Evolutionary conservation across 441 rosid species (phyloP), one percentile per base, ranked within the genome.

Genomic region (Dalechampia spathulata): DNA sequence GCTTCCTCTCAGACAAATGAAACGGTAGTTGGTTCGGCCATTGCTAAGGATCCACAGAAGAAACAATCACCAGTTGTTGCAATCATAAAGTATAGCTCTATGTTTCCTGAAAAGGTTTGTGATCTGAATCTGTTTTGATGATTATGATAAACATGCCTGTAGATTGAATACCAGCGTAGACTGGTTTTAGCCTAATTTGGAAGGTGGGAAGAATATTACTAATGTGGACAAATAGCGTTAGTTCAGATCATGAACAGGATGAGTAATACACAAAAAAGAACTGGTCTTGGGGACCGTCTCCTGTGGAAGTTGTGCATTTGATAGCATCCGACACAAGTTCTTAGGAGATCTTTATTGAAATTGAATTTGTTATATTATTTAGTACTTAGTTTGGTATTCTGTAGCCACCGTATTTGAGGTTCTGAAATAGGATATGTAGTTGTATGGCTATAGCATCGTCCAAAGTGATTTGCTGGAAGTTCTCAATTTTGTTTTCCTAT

Each of bases 61-160:
- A 75, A 80, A 62, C 65, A 77, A 66, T 68, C 79, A 48, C 59
- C 65, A 27, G 61, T 79, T 60, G 81, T 57, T 50, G 72, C 79
- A 41, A 75, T 93, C 62, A 63, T 80, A 26, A 87, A 90, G 68
- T 76, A 63, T 73, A 66, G 78, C 71, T 67, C 70, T 40, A 70
- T 82, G 73, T 77, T 94, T 72, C 99, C 99, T 32, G 96, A 88
- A 66, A 86, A 83, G 98, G 99, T 86, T 45, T 60, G 92, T 67
- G 59, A 52, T 58, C 62, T 40, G 60, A 21, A 17, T 37, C 28
- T 13, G n/a, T 39, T 21, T 16, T 19, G 20, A 21, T 7, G 28
- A 52, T 32, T 67, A 48, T 19, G 19, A 8, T 38, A 37, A 30
- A 32, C 28, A n/a, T 49, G 36, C 13, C 23, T 49, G 15, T n/a